Evolutionary conservation across 2,329 filamentous ascomycete genomes (phyloP), one percentile per base, ranked within the genome.

Genomic region (Diplocarpon rosae): DNA sequence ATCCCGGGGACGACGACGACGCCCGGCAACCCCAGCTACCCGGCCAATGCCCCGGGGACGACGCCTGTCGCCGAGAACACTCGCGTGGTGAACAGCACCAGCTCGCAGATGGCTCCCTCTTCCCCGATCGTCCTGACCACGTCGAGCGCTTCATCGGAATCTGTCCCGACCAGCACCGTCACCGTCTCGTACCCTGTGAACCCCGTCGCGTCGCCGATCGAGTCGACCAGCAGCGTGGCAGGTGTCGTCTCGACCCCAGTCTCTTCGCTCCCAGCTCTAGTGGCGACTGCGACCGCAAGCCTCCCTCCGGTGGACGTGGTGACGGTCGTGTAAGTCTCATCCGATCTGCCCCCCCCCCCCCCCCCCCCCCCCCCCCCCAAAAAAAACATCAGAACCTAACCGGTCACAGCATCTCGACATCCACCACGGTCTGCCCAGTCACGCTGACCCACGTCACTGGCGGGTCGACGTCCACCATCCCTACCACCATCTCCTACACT

Each of bases 81-180:
- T 7, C 20, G n/a, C n/a, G n/a, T n/a, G 20, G 20, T 7, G 4
- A 24, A 24, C 20, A 24, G 20, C 20, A 24, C 20, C 20, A 7
- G 20, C 20, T 3, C 3, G 20, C 20, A 3, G 20, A 7, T 24
- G 4, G 20, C 4, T 7, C 20, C 20, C 20, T 24, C 20, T 24
- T 24, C 20, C 7, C 20, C 69, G 1, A 73, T 72, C 34, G 60
- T 75, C 58, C 73, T 65, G 65, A 68, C 66, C 48, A 76, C 73
- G 20, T 24, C 20, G 20, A 7, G 20, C 20, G 7, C 20, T 7
- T 24, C 20, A 7, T 4, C 20, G 20, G 20, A 7, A 24, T 24
- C 20, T 24, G 20, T 24, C 4, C 20, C 20, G 20, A 7, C 36
- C 30, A 37, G 52, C 15, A 45, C 52, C 41, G 45, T 50, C 20